These are phyloP conservation scores for Stephanodiscus minutulus DNA, from an alignment of 108 stramenopile species.

Conservation along the genomic window DNA sequence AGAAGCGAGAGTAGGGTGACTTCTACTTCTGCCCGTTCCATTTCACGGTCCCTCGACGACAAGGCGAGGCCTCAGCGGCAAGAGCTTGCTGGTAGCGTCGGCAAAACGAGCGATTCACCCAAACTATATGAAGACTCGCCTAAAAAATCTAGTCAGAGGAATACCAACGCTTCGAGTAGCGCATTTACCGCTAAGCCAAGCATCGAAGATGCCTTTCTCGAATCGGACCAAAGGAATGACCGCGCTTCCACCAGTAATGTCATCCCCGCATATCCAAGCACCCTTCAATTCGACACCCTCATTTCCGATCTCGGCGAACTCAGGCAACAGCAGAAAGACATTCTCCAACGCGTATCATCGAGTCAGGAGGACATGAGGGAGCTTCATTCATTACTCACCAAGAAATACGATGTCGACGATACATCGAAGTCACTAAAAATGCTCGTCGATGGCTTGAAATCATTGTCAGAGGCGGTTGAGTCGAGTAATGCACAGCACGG, in stretches of 20 bases:
- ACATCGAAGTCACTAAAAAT: conserved; percentile 20
- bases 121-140: background rate
- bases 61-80: background rate
- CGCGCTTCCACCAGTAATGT: background rate
- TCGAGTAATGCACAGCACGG: conserved; percentile 12
- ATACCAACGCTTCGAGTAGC: background rate
- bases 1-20: background rate
- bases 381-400: conserved; percentile 3
- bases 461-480: conserved; percentile 15
- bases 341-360: conserved; percentile 13
- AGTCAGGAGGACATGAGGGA: conserved; percentile 24
- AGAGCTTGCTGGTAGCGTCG: background rate
- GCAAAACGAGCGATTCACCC: background rate
- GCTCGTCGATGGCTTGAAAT: conserved; percentile 14
- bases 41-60: background rate
- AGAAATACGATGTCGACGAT: background rate
- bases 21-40: background rate
- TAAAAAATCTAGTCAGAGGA: too few relatives aligned
- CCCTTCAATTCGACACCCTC: background rate
- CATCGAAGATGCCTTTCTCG: background rate
- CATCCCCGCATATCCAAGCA: background rate
- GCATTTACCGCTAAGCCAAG: background rate
- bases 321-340: background rate
- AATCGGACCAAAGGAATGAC: background rate
- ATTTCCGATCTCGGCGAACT: background rate